Evolutionary conservation across 345 rosid species (phyloP).

Genomic region (Aethionema arabicum): DNA sequence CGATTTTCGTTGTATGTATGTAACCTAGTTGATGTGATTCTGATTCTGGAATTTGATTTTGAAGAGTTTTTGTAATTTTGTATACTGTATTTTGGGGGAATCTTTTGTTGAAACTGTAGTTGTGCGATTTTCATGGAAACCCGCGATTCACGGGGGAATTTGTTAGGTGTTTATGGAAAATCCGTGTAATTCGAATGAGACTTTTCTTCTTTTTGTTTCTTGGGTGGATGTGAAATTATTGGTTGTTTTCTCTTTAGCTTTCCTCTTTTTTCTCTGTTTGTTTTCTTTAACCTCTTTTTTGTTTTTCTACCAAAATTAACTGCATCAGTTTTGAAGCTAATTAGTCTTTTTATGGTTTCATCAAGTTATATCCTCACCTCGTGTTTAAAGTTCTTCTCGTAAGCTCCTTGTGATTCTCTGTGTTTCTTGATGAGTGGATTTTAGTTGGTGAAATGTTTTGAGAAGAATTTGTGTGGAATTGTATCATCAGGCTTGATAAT

Average conservation of each 20-base stretch:
- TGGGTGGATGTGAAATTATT: neutral
- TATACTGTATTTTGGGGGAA: neutral
- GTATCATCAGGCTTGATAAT: neutral
- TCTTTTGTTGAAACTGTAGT: slow-evolving; percentile 1
- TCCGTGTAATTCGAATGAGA: slow-evolving; percentile 34
- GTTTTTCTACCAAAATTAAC: neutral
- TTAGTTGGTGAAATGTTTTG: slow-evolving; percentile 1
- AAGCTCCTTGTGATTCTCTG: neutral
- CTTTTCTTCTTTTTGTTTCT: neutral
- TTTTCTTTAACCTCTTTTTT: slow-evolving; percentile 13
- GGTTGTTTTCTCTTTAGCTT: slow-evolving; percentile 28
- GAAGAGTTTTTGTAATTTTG: neutral
- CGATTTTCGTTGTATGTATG: neutral
- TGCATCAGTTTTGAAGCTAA: slow-evolving; percentile 6
- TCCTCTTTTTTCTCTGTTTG: slow-evolving; percentile 14
- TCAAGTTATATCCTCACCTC: slow-evolving; percentile 9
- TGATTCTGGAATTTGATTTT: slow-evolving; percentile 17
- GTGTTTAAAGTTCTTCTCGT: slow-evolving; percentile 13
- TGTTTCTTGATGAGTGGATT: neutral
- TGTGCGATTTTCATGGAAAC: slow-evolving; percentile 15
- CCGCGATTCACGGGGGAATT: slow-evolving; percentile 35
- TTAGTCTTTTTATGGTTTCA: slow-evolving; percentile 9
- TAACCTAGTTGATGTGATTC: slow-evolving; percentile 10
- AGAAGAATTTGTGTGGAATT: neutral
- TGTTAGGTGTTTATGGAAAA: slow-evolving; percentile 30